These are phyloP conservation scores for Penicillium janthinellum DNA, from an alignment of 2,329 filamentous ascomycete species.

Conservation along the genomic window DNA sequence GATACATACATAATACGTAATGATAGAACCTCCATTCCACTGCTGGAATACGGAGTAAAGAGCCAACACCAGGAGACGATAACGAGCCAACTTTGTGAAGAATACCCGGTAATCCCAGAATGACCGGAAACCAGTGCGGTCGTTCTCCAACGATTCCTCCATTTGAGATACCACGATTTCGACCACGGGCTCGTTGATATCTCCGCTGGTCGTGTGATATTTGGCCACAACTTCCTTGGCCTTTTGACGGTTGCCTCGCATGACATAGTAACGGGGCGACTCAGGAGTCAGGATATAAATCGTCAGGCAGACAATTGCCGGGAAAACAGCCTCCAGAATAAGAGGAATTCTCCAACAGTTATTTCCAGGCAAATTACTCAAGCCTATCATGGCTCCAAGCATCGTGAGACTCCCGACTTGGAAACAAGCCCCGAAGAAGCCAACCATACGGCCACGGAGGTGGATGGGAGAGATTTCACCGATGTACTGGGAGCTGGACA, in stretches of 20 bases:
- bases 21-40: conserved; percentile 53
- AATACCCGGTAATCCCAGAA: conserved; percentile 53
- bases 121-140: conserved; percentile 39
- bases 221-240: conserved; percentile 41
- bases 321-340: conserved; percentile 52
- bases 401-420: conserved; percentile 49
- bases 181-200: conserved; percentile 47
- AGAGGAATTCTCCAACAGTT: conserved; percentile 44
- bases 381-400: conserved; percentile 48
- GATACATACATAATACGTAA: conserved; percentile 46
- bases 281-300: conserved; percentile 47
- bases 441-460: conserved; percentile 49
- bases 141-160: conserved; percentile 48
- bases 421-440: conserved; percentile 52
- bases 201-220: conserved; percentile 47
- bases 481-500: conserved; percentile 45
- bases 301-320: conserved; percentile 49
- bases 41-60: conserved; percentile 53
- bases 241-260: conserved; percentile 36
- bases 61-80: conserved; percentile 47
- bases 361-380: conserved; percentile 42
- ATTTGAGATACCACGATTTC: conserved; percentile 47
- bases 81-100: conserved; percentile 48
- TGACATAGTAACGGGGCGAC: conserved; percentile 40
- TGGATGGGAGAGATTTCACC: conserved; percentile 39